phyloP scores from a whole-genome alignment of 73 alveolate species.

The Uronychia setigera region DNA sequence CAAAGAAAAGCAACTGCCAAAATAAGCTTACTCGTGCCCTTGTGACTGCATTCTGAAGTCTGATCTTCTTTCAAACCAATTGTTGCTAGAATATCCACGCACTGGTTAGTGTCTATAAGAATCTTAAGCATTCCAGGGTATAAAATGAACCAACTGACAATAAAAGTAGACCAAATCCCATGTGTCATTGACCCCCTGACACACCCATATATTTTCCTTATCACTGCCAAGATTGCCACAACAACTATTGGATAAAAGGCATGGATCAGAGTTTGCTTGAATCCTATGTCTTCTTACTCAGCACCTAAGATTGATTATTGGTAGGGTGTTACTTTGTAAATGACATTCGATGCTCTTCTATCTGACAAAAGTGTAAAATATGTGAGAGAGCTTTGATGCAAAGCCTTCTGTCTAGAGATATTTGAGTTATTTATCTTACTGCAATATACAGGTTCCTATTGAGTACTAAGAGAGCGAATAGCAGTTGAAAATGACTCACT shows the following conservation, averaged over 20 bases:
- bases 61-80: too few relatives aligned
- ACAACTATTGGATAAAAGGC: not conserved
- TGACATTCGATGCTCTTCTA: not conserved
- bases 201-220: not conserved
- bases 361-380: not conserved
- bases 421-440: not conserved
- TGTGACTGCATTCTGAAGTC: not conserved
- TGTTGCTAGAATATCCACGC: not conserved
- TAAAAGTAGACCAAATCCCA: not conserved
- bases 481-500: not conserved
- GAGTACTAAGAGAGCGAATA: not conserved
- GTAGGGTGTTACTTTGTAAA: not conserved
- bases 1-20: not conserved
- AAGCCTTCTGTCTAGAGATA: not conserved
- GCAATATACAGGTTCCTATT: not conserved
- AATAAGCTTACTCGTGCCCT: not conserved
- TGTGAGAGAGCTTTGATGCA: not conserved
- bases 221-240: not conserved
- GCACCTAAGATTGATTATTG: too few relatives aligned
- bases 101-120: not conserved
- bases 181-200: not conserved
- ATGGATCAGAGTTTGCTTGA: not conserved
- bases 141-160: not conserved
- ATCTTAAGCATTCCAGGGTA: not conserved
- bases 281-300: not conserved